Conservation (phyloP, 768 basidiomycete species). For the Leucosporidium scottii region DNA sequence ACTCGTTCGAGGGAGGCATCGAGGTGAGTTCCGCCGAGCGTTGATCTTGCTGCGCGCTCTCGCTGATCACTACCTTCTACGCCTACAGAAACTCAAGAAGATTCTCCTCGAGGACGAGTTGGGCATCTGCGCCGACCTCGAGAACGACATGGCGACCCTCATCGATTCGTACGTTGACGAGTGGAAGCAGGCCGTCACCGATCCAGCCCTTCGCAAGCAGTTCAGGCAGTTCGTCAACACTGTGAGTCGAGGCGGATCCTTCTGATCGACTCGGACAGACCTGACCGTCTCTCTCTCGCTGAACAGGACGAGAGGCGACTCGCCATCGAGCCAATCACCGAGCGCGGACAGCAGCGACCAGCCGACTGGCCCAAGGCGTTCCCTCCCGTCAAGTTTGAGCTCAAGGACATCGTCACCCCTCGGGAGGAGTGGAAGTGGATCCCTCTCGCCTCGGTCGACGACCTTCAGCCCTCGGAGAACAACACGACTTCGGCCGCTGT, state of each 20-base stretch:
- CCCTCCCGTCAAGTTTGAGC: constrained; percentile 48
- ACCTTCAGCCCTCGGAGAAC: constrained; percentile 46
- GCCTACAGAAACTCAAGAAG: constrained; percentile 51
- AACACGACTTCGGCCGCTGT: constrained; percentile 48
- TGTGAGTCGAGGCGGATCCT: constrained; percentile 41
- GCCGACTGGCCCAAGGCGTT: constrained; percentile 62
- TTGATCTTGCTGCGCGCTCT: background rate
- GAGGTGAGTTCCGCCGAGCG: constrained; percentile 39
- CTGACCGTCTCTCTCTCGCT: background rate
- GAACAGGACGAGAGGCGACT: constrained; percentile 46
- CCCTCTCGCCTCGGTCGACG: constrained; percentile 48
- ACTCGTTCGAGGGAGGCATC: constrained; percentile 61
- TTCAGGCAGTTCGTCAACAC: constrained; percentile 66
- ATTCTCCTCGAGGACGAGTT: constrained; percentile 65
- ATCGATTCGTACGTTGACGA: constrained; percentile 62
- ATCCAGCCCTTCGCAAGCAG: constrained; percentile 49
- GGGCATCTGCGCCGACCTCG: constrained; percentile 63
- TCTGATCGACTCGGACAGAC: no score
- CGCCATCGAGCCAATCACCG: constrained; percentile 51
- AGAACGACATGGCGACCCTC: constrained; percentile 58
- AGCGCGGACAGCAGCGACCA: constrained; percentile 59
- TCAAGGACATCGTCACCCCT: constrained; percentile 46
- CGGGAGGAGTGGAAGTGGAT: constrained; percentile 56
- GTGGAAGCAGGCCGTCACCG: constrained; percentile 58
- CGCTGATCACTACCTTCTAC: background rate